Base-by-base conservation (phyloP, 2,329 filamentous ascomycete genomes). In the Hortaea werneckii region DNA sequence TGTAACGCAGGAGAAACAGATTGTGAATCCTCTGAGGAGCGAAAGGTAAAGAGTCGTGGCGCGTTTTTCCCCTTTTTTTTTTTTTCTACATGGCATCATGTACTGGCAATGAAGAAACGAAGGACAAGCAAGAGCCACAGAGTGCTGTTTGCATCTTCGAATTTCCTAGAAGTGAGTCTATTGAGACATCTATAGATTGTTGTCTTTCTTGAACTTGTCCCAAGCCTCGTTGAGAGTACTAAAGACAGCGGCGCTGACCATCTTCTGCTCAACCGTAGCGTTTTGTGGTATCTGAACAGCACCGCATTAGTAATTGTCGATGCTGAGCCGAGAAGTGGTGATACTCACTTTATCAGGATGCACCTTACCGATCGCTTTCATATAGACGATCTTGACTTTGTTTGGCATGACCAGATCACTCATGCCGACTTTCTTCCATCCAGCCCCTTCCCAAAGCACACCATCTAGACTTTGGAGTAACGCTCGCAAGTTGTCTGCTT, bases 281-380 rank as follows among this genome's bases (percentile, higher is more conserved):
- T 69, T 69, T 50, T 77, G 78, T 4, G 79, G 67, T 43, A 83
- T 78, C 79, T 79, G 47, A 28, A n/a, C 44, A 42, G 20, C 20
- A 20, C 20, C 20, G 20, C 20, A 20, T 20, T 20, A 20, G 20
- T 20, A 20, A 20, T 20, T 20, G 20, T 20, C 20, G 20, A 20
- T 20, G 20, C 20, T 20, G 20, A 20, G 20, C 20, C 20, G 20
- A 20, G 4, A 4, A 2, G 20, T 20, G 20, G 20, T 9, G 32
- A n/a, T 38, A 49, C 79, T 67, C 74, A 95, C 92, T 83, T 98
- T 98, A 66, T 98, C 92, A 50, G 92, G 92, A 75, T 98, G 92
- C 56, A 92, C 92, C 75, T 95, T 96, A 8, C 83, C 87, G 75
- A 98, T 96, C 5, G 90, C 92, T 77, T 95, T 95, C 92, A 98